Evolutionary conservation across 2,329 filamentous ascomycete genomes (phyloP).

Genomic region (Intubia oerlemansii): DNA sequence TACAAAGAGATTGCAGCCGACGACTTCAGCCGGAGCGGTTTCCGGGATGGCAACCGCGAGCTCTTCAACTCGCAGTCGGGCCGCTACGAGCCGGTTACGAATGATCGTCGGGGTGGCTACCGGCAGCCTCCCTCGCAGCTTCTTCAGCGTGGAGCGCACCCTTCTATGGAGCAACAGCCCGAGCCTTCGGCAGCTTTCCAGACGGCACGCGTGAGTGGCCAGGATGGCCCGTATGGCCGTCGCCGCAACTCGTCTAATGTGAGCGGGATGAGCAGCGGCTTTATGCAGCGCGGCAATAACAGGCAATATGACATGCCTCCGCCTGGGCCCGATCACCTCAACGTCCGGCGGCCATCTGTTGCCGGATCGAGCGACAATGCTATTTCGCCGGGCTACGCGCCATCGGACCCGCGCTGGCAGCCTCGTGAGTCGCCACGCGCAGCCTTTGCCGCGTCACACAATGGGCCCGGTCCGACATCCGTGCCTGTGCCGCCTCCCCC

Average conservation of each 20-base stretch:
- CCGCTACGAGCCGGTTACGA: slow-evolving; percentile 62
- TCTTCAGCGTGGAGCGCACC: slow-evolving; percentile 47
- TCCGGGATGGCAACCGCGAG: slow-evolving; percentile 62
- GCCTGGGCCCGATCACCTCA: slow-evolving; percentile 22
- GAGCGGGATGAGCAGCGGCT: slow-evolving; percentile 61
- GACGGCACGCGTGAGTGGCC: slow-evolving; percentile 43
- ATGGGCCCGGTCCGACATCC: neutral
- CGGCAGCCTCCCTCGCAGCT: slow-evolving; percentile 46
- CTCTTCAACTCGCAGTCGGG: slow-evolving; percentile 91
- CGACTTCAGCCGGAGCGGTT: slow-evolving; percentile 70
- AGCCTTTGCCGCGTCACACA: slow-evolving; percentile 3
- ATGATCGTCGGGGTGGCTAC: slow-evolving; percentile 50
- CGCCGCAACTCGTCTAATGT: slow-evolving; percentile 79
- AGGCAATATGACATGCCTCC: too few relatives aligned
- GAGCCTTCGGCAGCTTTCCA: slow-evolving; percentile 81
- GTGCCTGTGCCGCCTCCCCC: neutral
- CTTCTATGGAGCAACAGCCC: slow-evolving; percentile 31
- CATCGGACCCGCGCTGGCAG: slow-evolving; percentile 19
- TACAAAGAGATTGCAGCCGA: slow-evolving; percentile 81
- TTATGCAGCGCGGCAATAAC: slow-evolving; percentile 34
- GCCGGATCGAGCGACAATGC: slow-evolving; percentile 28
- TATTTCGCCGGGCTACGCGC: slow-evolving; percentile 22
- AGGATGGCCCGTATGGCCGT: slow-evolving; percentile 48
- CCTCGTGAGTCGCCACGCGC: slow-evolving; percentile 20
- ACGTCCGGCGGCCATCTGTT: slow-evolving; percentile 25